phyloP scores from a whole-genome alignment of 2,329 filamentous ascomycete species.

The Monosporascus sp. region DNA sequence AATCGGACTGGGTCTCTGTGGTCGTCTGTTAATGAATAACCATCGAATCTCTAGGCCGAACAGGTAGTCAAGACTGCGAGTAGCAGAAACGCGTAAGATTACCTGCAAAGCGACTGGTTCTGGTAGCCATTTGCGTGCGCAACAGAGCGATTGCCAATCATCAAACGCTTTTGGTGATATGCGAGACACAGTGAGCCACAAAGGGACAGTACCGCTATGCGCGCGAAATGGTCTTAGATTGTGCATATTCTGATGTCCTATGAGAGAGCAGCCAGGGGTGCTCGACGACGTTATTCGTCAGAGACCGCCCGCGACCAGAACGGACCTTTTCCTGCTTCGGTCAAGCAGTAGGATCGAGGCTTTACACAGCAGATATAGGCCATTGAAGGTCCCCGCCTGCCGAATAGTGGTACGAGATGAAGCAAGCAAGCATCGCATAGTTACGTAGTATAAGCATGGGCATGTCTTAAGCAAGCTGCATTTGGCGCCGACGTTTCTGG shows the following conservation, averaged over 20 bases:
- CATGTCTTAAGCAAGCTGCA: not conserved
- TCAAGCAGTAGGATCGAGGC: constrained; percentile 14
- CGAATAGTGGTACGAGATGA: not conserved
- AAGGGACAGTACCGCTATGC: constrained; percentile 40
- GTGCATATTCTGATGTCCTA: constrained; percentile 36
- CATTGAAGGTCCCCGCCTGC: not conserved
- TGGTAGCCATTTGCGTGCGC: constrained; percentile 4
- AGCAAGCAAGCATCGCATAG: not conserved
- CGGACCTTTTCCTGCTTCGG: constrained; percentile 21
- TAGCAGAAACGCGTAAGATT: constrained; percentile 16
- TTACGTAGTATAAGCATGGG: not conserved
- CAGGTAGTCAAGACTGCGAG: not conserved
- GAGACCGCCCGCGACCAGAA: constrained; percentile 14
- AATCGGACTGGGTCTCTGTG: not conserved
- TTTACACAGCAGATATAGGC: not conserved
- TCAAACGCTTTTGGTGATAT: constrained; percentile 7
- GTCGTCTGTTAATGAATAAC: not conserved
- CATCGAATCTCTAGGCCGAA: not conserved
- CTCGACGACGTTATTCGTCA: constrained; percentile 30
- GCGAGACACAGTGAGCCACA: constrained; percentile 21
- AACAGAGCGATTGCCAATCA: not conserved
- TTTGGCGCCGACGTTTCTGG: not conserved
- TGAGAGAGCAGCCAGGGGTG: constrained; percentile 27
- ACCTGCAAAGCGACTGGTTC: constrained; percentile 7
- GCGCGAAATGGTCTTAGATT: constrained; percentile 32